These are phyloP conservation scores for Kokia cookei DNA, from an alignment of 441 rosid genomes.

Conservation along the genomic window DNA sequence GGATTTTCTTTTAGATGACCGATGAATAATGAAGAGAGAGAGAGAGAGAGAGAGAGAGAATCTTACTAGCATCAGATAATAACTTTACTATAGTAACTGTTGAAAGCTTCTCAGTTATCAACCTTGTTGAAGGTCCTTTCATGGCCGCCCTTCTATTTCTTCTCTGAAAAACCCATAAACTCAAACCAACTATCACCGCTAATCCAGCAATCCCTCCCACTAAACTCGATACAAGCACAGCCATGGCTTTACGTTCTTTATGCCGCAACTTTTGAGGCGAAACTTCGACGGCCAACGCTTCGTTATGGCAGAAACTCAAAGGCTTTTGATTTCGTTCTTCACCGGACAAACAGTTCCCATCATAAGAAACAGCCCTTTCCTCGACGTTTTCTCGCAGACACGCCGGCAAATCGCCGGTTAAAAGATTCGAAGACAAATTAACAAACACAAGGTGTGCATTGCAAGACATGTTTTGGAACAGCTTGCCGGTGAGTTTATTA, in stretches of 20 bases:
- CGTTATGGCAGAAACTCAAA: slow-evolving; percentile 34
- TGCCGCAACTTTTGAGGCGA: slow-evolving; percentile 25
- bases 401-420: slow-evolving; percentile 42
- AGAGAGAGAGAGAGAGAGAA: not conserved
- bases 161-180: slow-evolving; percentile 22
- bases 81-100: slow-evolving; percentile 34
- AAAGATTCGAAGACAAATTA: slow-evolving; percentile 49
- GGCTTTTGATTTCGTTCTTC: slow-evolving; percentile 40
- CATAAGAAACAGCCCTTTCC: slow-evolving; percentile 20
- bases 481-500: slow-evolving; percentile 49
- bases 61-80: slow-evolving; percentile 60
- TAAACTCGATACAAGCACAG: slow-evolving; percentile 30
- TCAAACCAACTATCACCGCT: slow-evolving; percentile 21
- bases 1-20: too few relatives aligned
- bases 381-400: slow-evolving; percentile 27
- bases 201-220: slow-evolving; percentile 40
- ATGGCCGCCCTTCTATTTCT: not conserved
- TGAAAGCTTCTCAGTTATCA: slow-evolving; percentile 25
- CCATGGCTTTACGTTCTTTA: slow-evolving; percentile 8
- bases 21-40: not conserved
- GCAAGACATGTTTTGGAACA: slow-evolving; percentile 45
- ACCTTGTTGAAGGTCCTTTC: slow-evolving; percentile 18
- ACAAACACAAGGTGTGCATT: slow-evolving; percentile 31
- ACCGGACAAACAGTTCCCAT: slow-evolving; percentile 38
- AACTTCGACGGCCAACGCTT: slow-evolving; percentile 50